These are phyloP conservation scores for Globisporangium yorkense DNA, from an alignment of 352 stramenopile species.

Conservation along the genomic window DNA sequence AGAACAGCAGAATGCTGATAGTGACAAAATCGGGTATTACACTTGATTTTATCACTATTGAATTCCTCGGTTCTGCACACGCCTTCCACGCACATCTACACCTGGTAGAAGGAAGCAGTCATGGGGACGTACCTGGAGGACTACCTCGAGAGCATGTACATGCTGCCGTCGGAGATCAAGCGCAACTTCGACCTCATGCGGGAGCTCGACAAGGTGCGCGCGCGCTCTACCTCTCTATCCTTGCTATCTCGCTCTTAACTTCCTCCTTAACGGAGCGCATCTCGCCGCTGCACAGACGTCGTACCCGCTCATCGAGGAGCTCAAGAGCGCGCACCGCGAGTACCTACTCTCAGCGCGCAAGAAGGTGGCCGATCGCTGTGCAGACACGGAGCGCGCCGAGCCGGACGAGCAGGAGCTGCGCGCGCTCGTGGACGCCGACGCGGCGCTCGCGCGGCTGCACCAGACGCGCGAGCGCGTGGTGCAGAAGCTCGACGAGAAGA, in stretches of 20 bases:
- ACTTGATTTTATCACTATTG: too few species aligned
- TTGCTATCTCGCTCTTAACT: not conserved
- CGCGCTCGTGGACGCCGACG: slow-evolving; percentile 56
- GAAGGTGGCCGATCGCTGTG: slow-evolving; percentile 59
- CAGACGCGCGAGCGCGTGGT: slow-evolving; percentile 66
- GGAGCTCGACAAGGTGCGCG: slow-evolving; percentile 74
- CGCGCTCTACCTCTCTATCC: not conserved
- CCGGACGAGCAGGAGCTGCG: slow-evolving; percentile 60
- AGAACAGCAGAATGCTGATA: not conserved
- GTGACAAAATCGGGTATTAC: not conserved
- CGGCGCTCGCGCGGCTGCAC: slow-evolving; percentile 31
- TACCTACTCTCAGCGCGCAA: slow-evolving; percentile 56
- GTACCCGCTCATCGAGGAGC: slow-evolving; percentile 71
- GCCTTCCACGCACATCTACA: too few species aligned
- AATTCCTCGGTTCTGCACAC: too few species aligned
- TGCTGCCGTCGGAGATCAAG: slow-evolving; percentile 87
- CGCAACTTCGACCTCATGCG: slow-evolving; percentile 88
- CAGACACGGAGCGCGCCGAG: slow-evolving; percentile 36
- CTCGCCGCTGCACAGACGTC: slow-evolving; percentile 33
- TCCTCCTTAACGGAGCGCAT: not conserved
- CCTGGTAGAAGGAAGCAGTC: not conserved
- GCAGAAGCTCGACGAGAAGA: slow-evolving; percentile 86
- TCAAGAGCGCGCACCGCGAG: slow-evolving; percentile 53
- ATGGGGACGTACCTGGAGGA: slow-evolving; percentile 88
- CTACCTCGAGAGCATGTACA: slow-evolving; percentile 87